phyloP scores from a whole-genome alignment of 345 rosid genomes.

The Schrenkiella parvula region DNA sequence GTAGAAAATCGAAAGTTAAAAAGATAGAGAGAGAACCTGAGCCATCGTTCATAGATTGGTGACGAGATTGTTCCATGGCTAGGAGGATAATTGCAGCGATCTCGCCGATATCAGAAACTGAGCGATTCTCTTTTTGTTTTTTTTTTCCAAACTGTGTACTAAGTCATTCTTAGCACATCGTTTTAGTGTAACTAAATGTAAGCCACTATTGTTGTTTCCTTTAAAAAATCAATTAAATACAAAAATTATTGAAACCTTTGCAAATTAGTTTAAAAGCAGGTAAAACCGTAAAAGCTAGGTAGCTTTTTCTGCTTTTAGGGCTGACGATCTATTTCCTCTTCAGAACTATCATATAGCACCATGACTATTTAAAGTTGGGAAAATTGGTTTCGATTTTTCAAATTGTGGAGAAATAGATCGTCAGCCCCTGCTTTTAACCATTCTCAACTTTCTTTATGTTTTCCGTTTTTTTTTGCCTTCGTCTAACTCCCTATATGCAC shows the following conservation, averaged over 20 bases:
- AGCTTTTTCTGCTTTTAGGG: not conserved
- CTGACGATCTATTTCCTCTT: no score
- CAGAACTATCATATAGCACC: no score
- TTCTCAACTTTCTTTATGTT: no score
- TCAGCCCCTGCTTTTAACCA: no score
- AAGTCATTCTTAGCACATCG: conserved; percentile 1
- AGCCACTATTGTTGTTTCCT: not conserved
- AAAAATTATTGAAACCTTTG: not conserved
- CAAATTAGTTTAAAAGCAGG: not conserved
- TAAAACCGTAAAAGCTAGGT: not conserved
- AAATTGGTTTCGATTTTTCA: no score
- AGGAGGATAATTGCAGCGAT: not conserved
- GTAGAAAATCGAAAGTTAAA: no score
- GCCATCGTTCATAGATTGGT: conserved; percentile 1
- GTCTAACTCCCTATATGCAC: no score
- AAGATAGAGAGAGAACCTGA: conserved; percentile 24
- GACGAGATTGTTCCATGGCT: conserved; percentile 20
- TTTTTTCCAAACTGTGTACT: not conserved
- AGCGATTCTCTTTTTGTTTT: not conserved
- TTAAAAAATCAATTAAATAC: not conserved
- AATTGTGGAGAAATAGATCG: no score
- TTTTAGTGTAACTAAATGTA: not conserved
- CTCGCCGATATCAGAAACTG: not conserved
- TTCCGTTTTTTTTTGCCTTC: no score
- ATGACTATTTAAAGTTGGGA: no score